Percentiles rank a stretch among this genome's conserved stretches.
phyloP scores from a whole-genome alignment of 2,329 filamentous ascomycete genomes.

The Trichoderma sp. region DNA sequence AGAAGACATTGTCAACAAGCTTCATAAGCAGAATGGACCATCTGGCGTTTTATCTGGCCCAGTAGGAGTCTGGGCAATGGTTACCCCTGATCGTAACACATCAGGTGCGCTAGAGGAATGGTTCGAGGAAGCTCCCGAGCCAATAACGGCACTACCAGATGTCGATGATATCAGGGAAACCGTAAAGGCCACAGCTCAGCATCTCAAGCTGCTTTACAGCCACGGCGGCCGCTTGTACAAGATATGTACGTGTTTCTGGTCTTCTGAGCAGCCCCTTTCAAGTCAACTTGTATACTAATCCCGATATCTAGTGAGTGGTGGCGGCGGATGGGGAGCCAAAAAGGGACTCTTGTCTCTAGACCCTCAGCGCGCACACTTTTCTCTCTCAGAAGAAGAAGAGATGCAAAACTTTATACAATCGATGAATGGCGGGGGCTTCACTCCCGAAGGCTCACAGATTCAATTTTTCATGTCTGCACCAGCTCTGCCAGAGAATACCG shows the following conservation, averaged over 20 bases:
- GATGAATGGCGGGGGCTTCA: slow-evolving; percentile 53
- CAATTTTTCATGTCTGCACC: slow-evolving; percentile 61
- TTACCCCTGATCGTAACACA: slow-evolving; percentile 50
- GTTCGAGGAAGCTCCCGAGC: slow-evolving; percentile 24
- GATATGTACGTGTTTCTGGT: slow-evolving; percentile 35
- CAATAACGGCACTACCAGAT: slow-evolving; percentile 10
- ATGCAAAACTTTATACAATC: slow-evolving; percentile 56
- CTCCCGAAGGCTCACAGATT: slow-evolving; percentile 63
- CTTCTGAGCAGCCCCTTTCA: neutral
- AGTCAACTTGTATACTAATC: neutral
- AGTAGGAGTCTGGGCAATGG: slow-evolving; percentile 72
- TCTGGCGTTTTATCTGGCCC: slow-evolving; percentile 43
- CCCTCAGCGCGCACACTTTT: slow-evolving; percentile 60
- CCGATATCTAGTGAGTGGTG: slow-evolving; percentile 63
- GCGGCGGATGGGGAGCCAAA: slow-evolving; percentile 82
- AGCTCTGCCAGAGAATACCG: slow-evolving; percentile 33
- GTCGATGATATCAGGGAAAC: slow-evolving; percentile 27
- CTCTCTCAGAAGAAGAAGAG: slow-evolving; percentile 50
- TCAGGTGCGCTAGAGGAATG: slow-evolving; percentile 18
- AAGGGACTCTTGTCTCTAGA: slow-evolving; percentile 78
- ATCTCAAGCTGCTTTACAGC: slow-evolving; percentile 41
- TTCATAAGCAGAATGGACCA: slow-evolving; percentile 48
- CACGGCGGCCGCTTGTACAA: slow-evolving; percentile 50
- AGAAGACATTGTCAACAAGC: slow-evolving; percentile 62
- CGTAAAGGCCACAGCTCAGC: slow-evolving; percentile 31